Percentiles rank a stretch among this genome's conserved stretches.
Evolutionary conservation across 1,284 basidiomycete genomes (phyloP).

Genomic region (Tetrapyrgos nigripes): DNA sequence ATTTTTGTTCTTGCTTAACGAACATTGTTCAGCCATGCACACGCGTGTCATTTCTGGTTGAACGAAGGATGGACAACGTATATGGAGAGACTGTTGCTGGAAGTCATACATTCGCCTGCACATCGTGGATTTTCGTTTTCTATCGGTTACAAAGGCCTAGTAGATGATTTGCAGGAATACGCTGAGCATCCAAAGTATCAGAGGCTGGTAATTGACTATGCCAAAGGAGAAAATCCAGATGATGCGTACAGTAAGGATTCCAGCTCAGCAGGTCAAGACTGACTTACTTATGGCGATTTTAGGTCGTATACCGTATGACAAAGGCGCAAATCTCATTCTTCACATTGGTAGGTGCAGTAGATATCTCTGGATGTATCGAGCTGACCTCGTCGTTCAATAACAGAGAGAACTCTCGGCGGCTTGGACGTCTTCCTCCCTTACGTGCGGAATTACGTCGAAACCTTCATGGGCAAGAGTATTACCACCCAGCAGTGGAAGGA

Average conservation of each 20-base stretch:
- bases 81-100: conserved; percentile 86
- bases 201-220: conserved; percentile 86
- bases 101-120: conserved; percentile 77
- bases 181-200: conserved; percentile 76
- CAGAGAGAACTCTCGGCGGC: conserved; percentile 86
- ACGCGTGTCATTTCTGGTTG: conserved; percentile 88
- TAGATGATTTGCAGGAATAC: conserved; percentile 75
- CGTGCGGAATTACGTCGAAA: conserved; percentile 80
- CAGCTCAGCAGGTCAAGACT: not conserved
- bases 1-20: not conserved
- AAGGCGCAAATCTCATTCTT: conserved; percentile 58
- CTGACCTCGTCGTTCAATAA: not conserved
- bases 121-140: conserved; percentile 85
- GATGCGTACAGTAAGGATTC: conserved; percentile 67
- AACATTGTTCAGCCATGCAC: conserved; percentile 57
- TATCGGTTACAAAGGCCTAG: conserved; percentile 78
- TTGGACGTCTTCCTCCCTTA: conserved; percentile 88
- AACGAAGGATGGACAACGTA: conserved; percentile 97
- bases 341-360: conserved; percentile 55
- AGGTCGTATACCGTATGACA: conserved; percentile 56
- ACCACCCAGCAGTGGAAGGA: conserved; percentile 89
- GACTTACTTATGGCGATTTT: conserved; percentile 17
- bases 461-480: conserved; percentile 84
- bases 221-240: conserved; percentile 86
- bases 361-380: not conserved